Evolutionary conservation across 1,284 basidiomycete species (phyloP).

Genomic region (Fomitopsis pinicola): DNA sequence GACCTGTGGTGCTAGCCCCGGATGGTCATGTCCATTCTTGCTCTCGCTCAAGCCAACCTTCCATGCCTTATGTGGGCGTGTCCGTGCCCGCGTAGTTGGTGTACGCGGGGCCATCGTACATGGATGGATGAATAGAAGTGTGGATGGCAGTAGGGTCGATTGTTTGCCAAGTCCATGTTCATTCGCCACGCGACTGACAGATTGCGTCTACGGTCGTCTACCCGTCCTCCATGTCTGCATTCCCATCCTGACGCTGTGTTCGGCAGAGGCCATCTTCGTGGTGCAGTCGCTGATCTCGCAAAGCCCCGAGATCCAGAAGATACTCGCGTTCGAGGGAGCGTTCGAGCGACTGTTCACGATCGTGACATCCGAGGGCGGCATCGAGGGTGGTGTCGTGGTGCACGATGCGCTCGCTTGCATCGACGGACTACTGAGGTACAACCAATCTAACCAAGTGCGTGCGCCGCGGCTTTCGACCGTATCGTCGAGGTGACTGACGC

Average conservation of each 20-base stretch:
- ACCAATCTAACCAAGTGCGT: constrained; percentile 90
- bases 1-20: neutral
- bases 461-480: neutral
- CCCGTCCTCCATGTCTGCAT: neutral
- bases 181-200: neutral
- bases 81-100: neutral
- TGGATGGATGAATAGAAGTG: neutral
- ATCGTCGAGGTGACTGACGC: neutral
- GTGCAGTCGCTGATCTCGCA: constrained; percentile 80
- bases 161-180: neutral
- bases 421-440: constrained; percentile 85
- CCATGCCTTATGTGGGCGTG: neutral
- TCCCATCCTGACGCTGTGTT: neutral
- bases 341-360: constrained; percentile 96
- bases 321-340: constrained; percentile 94
- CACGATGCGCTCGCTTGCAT: constrained; percentile 86
- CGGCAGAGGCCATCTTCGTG: constrained; percentile 75
- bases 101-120: neutral
- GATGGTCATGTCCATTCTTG: neutral
- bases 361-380: constrained; percentile 82
- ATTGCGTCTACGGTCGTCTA: neutral
- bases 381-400: constrained; percentile 88
- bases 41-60: neutral
- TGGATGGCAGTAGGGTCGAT: neutral
- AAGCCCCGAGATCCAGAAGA: constrained; percentile 94